Evolutionary conservation across 345 rosid species (phyloP).

Genomic region (Adansonia digitata): DNA sequence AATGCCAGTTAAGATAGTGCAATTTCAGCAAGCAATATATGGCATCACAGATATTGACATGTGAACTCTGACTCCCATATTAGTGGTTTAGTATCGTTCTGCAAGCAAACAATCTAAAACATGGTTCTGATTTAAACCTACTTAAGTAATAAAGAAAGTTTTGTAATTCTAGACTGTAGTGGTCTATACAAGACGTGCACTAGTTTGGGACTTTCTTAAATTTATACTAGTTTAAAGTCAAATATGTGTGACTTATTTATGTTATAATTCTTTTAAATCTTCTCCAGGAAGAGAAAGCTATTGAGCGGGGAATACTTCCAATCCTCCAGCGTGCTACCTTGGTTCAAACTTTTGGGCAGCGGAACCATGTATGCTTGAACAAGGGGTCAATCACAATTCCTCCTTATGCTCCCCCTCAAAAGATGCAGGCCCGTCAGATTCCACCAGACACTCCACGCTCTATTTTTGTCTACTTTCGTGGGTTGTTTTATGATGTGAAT

Average conservation of each 20-base stretch:
- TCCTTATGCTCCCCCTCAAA: constrained; percentile 94
- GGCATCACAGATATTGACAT: neutral
- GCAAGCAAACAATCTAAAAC: neutral
- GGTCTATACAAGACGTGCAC: neutral
- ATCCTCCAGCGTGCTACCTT: constrained; percentile 74
- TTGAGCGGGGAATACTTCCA: constrained; percentile 82
- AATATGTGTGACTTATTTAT: neutral
- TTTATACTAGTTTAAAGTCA: neutral
- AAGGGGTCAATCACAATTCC: constrained; percentile 91
- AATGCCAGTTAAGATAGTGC: neutral
- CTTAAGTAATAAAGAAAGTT: neutral
- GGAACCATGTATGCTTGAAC: constrained; percentile 87
- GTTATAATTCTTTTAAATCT: neutral
- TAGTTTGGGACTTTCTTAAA: neutral
- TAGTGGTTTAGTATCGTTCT: neutral
- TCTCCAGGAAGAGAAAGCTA: constrained; percentile 84
- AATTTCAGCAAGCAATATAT: neutral
- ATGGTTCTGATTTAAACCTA: neutral
- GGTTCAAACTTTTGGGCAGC: constrained; percentile 94
- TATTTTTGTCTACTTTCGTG: constrained; percentile 92
- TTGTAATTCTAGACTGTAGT: neutral
- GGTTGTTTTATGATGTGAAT: constrained; percentile 87
- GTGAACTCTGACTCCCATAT: neutral
- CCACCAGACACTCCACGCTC: constrained; percentile 76
- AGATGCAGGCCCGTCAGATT: constrained; percentile 82